Base-by-base conservation (phyloP, 768 basidiomycete genomes). In the Mycena amicta region DNA sequence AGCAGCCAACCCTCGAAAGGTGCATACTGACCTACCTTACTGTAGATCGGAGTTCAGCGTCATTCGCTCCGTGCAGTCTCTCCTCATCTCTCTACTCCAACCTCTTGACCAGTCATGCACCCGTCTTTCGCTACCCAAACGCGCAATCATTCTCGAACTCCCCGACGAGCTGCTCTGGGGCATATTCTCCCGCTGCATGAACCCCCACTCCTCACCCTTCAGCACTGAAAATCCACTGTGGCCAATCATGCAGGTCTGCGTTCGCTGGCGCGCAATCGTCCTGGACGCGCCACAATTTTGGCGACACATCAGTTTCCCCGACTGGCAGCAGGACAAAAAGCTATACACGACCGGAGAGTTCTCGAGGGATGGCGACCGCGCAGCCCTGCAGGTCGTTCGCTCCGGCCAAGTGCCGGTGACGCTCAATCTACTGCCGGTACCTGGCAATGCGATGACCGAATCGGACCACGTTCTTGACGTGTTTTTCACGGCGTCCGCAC, bases 131-230 rank as follows among this genome's bases (percentile, higher is more conserved):
- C 43, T 45, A 8, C 43, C 43, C 43, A 45, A 45, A 23, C 43
- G 43, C 43, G 43, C 43, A 15, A 45, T 45, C 15, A 45, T 45
- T 23, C 43, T 45, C 43, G 43, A 45, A 8, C 43, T 45, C 22
- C 43, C 43, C 13, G 43, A 45, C 43, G 43, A 45, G 43, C 43
- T 45, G 5, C 43, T 45, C 22, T 45, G 43, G 43, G 22, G 43
- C 43, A 45, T 45, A 45, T 45, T 45, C 43, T 45, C 43, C 13
- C 43, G 43, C 13, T 45, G 43, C 43, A 45, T 45, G 43, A n/a
- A 45, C 43, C 43, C 43, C 5, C 43, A 45, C 43, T 13, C 43
- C 15, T 45, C 43, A n/a, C 43, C 43, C 15, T 45, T 45, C 22
- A 45, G 43, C 43, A 45, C 12, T n/a, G 43, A 45, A 45, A 45